Evolutionary conservation across 1,284 basidiomycete genomes (phyloP), one percentile per base, ranked within the genome.

Genomic region (Trichosporon asahii): DNA sequence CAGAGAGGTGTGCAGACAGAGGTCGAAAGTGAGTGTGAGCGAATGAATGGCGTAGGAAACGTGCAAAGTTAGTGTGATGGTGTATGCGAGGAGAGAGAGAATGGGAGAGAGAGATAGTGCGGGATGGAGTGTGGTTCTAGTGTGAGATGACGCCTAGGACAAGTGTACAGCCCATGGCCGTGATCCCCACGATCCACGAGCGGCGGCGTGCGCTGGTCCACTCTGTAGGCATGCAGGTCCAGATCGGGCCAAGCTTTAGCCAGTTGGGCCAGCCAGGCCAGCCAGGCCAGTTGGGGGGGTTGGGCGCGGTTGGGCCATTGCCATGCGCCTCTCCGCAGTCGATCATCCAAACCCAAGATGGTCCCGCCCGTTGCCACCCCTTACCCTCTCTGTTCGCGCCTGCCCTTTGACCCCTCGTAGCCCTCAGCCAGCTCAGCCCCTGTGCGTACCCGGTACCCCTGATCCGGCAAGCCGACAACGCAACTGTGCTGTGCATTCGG

Each of bases 281-380:
- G 23, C 12, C 25, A 27, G 53, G 23, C 53, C 8, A 11, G 55
- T 31, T 14, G 27, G 27, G 14, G 15, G 29, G 29, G 27, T 9
- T 31, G 57, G 21, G 27, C 21, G 0, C 6, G 31, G 31, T 33
- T 31, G 29, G 27, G 29, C 55, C 27, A 61, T 9, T 9, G 57
- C 57, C 57, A 61, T 61, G 57, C 57, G 57, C 29, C 27, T 31
- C 57, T 61, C 57, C 57, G 57, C 57, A 61, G 57, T 61, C 57
- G 57, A 61, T 31, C 57, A 31, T 31, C 27, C 21, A 61, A 61
- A 61, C 57, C 57, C 27, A 61, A 61, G 57, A 61, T 61, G 57
- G 57, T 61, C 57, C 57, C 57, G 57, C 14, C 57, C 57, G 57
- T 61, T 61, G 57, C 57, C 57, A 61, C 57, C 57, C 57, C 18